Evolutionary conservation across 2,329 filamentous ascomycete genomes (phyloP).

Genomic region (Fusarium graminum): DNA sequence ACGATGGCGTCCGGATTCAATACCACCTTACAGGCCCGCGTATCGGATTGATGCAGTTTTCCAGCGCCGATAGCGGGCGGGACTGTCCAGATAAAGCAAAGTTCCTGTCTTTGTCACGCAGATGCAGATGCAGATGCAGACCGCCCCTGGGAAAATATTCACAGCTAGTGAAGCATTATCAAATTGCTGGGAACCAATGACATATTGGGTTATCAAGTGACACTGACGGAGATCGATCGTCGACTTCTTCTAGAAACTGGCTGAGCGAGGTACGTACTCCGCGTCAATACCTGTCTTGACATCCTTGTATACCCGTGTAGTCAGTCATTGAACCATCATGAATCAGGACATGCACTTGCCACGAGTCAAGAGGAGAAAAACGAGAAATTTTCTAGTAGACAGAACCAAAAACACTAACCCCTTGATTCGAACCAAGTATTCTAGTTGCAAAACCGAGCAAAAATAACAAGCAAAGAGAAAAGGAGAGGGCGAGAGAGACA

Average conservation of each 20-base stretch:
- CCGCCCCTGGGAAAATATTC: conserved; percentile 24
- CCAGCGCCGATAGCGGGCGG: conserved; percentile 35
- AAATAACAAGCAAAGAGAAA: conserved; percentile 25
- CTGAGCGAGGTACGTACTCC: conserved; percentile 19
- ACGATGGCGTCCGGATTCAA: conserved; percentile 7
- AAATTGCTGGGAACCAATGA: conserved; percentile 32
- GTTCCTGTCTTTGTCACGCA: conserved; percentile 3
- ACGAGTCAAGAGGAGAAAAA: conserved; percentile 25
- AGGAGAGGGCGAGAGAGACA: background rate
- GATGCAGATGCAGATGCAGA: conserved; percentile 38
- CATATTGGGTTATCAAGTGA: conserved; percentile 9
- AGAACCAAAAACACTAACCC: conserved; percentile 18
- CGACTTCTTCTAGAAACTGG: conserved; percentile 31
- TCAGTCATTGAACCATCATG: conserved; percentile 34
- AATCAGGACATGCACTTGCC: conserved; percentile 31
- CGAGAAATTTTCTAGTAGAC: conserved; percentile 20
- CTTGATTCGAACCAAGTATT: conserved; percentile 43
- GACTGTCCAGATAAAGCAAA: conserved; percentile 29
- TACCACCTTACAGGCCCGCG: conserved; percentile 14
- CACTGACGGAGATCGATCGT: conserved; percentile 20
- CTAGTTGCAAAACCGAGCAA: conserved; percentile 36
- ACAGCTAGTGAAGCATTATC: conserved; percentile 9
- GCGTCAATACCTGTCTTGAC: conserved; percentile 22
- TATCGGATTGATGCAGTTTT: conserved; percentile 9
- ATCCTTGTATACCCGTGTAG: conserved; percentile 25